Conservation (phyloP, 179 eudicot genomes). For the Silene noctiflora region DNA sequence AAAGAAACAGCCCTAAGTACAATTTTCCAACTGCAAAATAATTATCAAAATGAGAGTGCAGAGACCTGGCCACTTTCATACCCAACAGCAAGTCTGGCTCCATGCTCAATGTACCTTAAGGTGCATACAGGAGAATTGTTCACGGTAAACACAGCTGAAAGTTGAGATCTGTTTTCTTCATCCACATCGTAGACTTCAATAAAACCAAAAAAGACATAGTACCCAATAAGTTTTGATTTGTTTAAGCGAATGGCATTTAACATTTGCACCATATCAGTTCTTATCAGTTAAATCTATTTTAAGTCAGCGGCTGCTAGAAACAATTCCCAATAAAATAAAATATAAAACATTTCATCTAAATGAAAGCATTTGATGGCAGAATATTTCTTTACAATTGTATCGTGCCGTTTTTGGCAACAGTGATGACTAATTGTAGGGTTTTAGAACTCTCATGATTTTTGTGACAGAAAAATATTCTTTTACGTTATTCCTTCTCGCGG, state of each 20-base stretch:
- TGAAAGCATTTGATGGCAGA: not conserved
- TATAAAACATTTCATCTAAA: not conserved
- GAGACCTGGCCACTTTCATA: conserved; percentile 67
- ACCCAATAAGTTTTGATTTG: not conserved
- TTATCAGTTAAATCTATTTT: not conserved
- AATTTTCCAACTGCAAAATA: not conserved
- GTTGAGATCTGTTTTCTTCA: conserved; percentile 44
- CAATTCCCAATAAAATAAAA: not conserved
- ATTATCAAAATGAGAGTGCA: conserved; percentile 16
- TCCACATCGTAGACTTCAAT: conserved; percentile 48
- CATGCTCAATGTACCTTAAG: conserved; percentile 46
- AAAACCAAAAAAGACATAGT: conserved; percentile 6
- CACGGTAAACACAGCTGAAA: conserved; percentile 55
- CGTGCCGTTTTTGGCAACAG: not conserved
- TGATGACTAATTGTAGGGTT: not conserved
- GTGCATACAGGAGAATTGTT: conserved; percentile 51
- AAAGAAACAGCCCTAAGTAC: not conserved
- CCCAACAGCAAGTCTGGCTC: conserved; percentile 73
- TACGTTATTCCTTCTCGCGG: too few species aligned
- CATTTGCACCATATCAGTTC: conserved; percentile 3
- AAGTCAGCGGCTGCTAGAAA: not conserved
- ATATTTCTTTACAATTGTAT: not conserved
- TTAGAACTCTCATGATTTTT: too few species aligned
- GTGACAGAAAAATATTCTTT: too few species aligned
- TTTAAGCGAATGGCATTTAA: not conserved